phyloP scores from a whole-genome alignment of 1,139 yeast species.

The Barnettozyma hawaiiensis region DNA sequence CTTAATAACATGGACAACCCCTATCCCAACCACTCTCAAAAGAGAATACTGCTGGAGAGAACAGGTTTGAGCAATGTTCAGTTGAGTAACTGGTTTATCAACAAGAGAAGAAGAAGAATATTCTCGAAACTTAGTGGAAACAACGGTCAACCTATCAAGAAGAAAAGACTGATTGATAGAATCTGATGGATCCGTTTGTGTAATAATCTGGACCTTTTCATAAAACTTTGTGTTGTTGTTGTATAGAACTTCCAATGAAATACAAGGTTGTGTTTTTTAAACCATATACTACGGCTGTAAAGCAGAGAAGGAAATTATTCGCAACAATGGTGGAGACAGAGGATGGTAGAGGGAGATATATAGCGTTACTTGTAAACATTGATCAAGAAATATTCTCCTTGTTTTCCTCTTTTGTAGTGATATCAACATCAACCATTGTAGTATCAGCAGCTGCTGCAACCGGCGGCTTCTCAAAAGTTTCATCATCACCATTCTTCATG shows the following conservation, averaged over 20 bases:
- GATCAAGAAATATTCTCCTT: conserved; percentile 3
- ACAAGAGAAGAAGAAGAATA: conserved; percentile 84
- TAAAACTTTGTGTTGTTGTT: background rate
- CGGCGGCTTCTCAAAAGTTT: background rate
- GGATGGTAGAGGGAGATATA: background rate
- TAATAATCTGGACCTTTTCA: background rate
- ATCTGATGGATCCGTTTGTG: conserved; percentile 17
- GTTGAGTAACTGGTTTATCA: conserved; percentile 93
- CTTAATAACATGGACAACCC: conserved; percentile 85
- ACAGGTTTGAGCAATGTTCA: conserved; percentile 92
- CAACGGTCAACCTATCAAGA: conserved; percentile 26
- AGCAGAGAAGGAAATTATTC: background rate
- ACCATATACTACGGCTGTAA: background rate
- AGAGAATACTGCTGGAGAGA: conserved; percentile 66
- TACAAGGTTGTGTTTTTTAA: background rate
- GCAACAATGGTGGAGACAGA: background rate
- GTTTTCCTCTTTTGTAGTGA: background rate
- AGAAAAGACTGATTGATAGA: conserved; percentile 36
- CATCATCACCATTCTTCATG: conserved; percentile 8
- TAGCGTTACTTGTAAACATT: background rate
- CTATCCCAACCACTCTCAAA: conserved; percentile 88
- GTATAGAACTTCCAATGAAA: background rate
- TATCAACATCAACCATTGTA: conserved; percentile 1
- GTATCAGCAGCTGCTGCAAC: background rate
- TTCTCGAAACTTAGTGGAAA: conserved; percentile 27